Percentiles rank a stretch among this genome's conserved stretches.
Conservation (phyloP, 2,329 filamentous ascomycete genomes). For the Elsinoe batatas region DNA sequence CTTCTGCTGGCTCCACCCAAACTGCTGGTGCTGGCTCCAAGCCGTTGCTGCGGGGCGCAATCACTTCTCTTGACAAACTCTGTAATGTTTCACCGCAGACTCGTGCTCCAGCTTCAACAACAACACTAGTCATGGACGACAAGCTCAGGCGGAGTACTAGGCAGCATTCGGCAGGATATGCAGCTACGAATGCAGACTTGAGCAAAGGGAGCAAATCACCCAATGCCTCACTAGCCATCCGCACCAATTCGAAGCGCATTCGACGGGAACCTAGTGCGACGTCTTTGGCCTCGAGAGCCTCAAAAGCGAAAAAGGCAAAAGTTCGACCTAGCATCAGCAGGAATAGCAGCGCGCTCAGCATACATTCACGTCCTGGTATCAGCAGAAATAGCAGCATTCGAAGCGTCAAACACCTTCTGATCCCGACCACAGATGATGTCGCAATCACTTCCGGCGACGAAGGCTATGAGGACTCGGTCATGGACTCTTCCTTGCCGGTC, state of each 20-base stretch:
- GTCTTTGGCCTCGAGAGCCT: constrained; percentile 6
- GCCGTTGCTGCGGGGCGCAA: constrained; percentile 1
- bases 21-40: too few relatives aligned
- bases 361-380: constrained; percentile 2
- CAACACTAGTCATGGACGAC: background rate
- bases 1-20: too few relatives aligned
- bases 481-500: background rate
- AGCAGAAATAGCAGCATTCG: constrained; percentile 7
- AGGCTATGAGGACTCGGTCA: constrained; percentile 11
- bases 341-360: constrained; percentile 11
- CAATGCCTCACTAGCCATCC: constrained; percentile 7
- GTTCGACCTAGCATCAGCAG: constrained; percentile 2
- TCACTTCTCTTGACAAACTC: constrained; percentile 5
- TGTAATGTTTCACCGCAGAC: constrained; percentile 9
- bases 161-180: background rate
- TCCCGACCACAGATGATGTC: constrained; percentile 3
- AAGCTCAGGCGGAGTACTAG: constrained; percentile 9
- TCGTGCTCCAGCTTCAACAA: background rate
- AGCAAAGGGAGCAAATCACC: background rate
- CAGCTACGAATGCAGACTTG: constrained; percentile 5
- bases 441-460: constrained; percentile 12
- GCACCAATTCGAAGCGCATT: constrained; percentile 9
- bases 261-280: constrained; percentile 4
- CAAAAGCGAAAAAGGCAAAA: constrained; percentile 9
- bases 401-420: constrained; percentile 8